Base-by-base conservation (phyloP, 2,329 filamentous ascomycete genomes). In the Madurella fahalii region DNA sequence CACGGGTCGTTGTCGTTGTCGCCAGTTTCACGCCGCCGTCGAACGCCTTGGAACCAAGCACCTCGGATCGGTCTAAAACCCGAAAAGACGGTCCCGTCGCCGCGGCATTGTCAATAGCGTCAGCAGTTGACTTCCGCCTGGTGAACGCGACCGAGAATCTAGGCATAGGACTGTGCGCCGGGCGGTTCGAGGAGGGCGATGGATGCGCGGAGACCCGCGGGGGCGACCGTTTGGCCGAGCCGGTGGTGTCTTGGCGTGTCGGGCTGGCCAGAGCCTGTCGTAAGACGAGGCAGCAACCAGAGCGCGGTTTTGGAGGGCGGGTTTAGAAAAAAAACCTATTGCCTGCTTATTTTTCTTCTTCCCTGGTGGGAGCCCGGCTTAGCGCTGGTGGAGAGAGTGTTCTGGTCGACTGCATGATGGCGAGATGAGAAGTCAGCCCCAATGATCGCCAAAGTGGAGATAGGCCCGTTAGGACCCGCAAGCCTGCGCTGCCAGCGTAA, bases 61-160 rank as follows among this genome's bases (percentile, higher is more conserved):
- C 69, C 58, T 82, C 77, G 46, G 71, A 69, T 58, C 81, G 74
- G 56, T 84, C 81, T 37, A 84, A 70, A 20, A 84, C 81, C 48
- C 81, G 77, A 65, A 84, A 84, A 2, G 81, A 83, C 17, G 78
- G 73, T 54, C 76, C 74, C 58, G 73, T 69, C 69, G 74, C 64
- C 63, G 74, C 66, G 39, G 67, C 77, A 78, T 82, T 75, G 58
- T 80, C 77, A 58, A 78, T 69, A 60, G 77, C 79, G 60, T 80
- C 77, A 58, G 76, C 78, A 74, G 77, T 76, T 59, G 80, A 81
- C 73, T 79, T 83, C 75, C 81, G 81, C 78, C 78, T 75, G 65
- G 72, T 75, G 60, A 84, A 84, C 59, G 76, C 72, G 67, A 79
- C 78, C 58, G 79, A 78, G 69, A 84, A 84, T 72, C 78, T 82